These are phyloP conservation scores for Plectranthus barbatus DNA, from an alignment of 257 asterid species.

Conservation along the genomic window DNA sequence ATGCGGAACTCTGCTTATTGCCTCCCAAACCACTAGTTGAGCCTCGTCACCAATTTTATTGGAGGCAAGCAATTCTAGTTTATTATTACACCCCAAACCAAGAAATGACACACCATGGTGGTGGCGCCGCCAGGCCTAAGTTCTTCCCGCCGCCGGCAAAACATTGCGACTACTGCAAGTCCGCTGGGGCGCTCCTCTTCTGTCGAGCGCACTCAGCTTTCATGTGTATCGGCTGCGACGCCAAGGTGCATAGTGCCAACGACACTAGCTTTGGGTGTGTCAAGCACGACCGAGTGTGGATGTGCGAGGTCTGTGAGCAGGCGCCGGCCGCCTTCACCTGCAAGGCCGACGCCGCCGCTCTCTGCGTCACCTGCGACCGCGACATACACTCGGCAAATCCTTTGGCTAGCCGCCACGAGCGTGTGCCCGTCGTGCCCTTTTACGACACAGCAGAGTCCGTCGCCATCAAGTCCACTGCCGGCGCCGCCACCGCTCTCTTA, in stretches of 20 bases:
- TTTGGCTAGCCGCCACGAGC: slow-evolving; percentile 71
- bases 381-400: slow-evolving; percentile 85
- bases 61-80: not conserved
- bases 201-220: slow-evolving; percentile 58
- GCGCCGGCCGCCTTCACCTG: too few relatives aligned
- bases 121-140: slow-evolving; percentile 17
- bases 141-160: slow-evolving; percentile 40
- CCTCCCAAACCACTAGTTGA: slow-evolving; percentile 24
- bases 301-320: too few relatives aligned
- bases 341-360: too few relatives aligned
- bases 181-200: slow-evolving; percentile 57
- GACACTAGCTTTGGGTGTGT: not conserved
- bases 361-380: slow-evolving; percentile 63
- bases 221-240: slow-evolving; percentile 63
- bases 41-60: slow-evolving; percentile 20
- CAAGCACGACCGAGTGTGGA: slow-evolving; percentile 67
- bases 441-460: slow-evolving; percentile 54
- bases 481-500: slow-evolving; percentile 13
- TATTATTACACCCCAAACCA: not conserved
- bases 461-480: slow-evolving; percentile 40
- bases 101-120: slow-evolving; percentile 12
- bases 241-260: slow-evolving; percentile 24
- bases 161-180: slow-evolving; percentile 64
- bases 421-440: slow-evolving; percentile 57
- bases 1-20: slow-evolving; percentile 17